Evolutionary conservation across 2,329 filamentous ascomycete species (phyloP).

Genomic region (Talaromyces funiculosus): DNA sequence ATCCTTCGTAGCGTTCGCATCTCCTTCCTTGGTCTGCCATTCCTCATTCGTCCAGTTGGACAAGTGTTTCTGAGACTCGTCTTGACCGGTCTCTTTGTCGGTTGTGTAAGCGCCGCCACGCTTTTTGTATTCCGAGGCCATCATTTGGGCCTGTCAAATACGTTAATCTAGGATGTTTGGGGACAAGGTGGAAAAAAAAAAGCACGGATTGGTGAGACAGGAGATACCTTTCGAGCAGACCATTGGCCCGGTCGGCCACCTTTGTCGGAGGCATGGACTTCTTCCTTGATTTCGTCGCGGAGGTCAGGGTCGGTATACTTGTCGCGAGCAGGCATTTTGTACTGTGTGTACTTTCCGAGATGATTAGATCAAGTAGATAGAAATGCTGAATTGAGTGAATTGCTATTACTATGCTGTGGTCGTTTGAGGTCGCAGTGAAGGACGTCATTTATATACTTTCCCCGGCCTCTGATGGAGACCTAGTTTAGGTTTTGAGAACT

Average conservation of each 20-base stretch:
- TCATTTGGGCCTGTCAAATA: constrained; percentile 38
- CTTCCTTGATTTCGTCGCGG: constrained; percentile 43
- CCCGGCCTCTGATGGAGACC: neutral
- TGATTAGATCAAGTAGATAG: neutral
- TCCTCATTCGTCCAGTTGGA: constrained; percentile 45
- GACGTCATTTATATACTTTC: neutral
- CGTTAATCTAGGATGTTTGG: neutral
- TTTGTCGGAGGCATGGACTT: constrained; percentile 43
- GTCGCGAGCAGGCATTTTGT: constrained; percentile 40
- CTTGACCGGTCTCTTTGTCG: constrained; percentile 37
- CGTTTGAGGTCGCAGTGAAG: neutral
- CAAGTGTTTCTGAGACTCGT: constrained; percentile 41
- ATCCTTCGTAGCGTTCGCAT: constrained; percentile 39
- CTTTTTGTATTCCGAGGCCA: constrained; percentile 45
- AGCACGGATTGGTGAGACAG: too few relatives aligned
- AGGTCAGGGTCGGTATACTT: constrained; percentile 46
- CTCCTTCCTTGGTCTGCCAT: constrained; percentile 47
- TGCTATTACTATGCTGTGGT: neutral
- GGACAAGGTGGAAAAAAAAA: neutral
- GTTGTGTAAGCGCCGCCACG: constrained; percentile 44
- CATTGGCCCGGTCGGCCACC: constrained; percentile 46
- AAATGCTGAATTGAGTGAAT: neutral
- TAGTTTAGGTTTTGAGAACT: neutral
- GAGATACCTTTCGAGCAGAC: constrained; percentile 44
- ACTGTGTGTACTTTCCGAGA: too few relatives aligned